These are phyloP conservation scores for Alternaria conjuncta DNA, from an alignment of 2,329 filamentous ascomycete species.

Conservation along the genomic window DNA sequence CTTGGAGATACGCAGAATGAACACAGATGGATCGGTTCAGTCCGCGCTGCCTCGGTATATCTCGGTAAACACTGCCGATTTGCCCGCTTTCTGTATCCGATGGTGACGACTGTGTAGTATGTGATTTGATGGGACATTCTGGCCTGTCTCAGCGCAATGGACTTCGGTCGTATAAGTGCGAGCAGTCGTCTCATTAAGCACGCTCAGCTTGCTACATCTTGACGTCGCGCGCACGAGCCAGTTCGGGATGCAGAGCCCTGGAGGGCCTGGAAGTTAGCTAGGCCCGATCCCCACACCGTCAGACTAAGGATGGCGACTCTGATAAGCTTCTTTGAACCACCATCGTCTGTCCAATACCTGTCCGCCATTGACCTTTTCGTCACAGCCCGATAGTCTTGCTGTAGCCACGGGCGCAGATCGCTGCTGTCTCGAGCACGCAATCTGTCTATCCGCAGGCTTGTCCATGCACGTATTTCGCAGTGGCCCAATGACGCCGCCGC, in stretches of 20 bases:
- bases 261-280: slow-evolving; percentile 10
- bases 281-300: slow-evolving; percentile 25
- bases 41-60: background rate
- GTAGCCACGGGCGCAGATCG: slow-evolving; percentile 14
- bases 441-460: slow-evolving; percentile 25
- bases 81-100: background rate
- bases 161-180: background rate
- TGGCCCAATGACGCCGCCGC: slow-evolving; percentile 26
- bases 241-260: background rate
- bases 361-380: slow-evolving; percentile 8
- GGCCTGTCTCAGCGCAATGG: background rate
- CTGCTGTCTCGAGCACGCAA: slow-evolving; percentile 30
- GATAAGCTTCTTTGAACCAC: slow-evolving; percentile 41
- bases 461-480: slow-evolving; percentile 16
- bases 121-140: background rate
- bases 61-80: background rate
- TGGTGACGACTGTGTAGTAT: background rate
- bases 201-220: background rate
- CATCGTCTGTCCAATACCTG: slow-evolving; percentile 23
- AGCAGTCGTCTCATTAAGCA: background rate
- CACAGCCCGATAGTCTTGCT: slow-evolving; percentile 7
- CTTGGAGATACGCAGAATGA: background rate
- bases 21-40: background rate
- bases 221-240: slow-evolving; percentile 16
- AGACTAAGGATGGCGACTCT: slow-evolving; percentile 26